Base-by-base conservation (phyloP, 1,284 basidiomycete genomes). In the Phellinidium pouzarii region DNA sequence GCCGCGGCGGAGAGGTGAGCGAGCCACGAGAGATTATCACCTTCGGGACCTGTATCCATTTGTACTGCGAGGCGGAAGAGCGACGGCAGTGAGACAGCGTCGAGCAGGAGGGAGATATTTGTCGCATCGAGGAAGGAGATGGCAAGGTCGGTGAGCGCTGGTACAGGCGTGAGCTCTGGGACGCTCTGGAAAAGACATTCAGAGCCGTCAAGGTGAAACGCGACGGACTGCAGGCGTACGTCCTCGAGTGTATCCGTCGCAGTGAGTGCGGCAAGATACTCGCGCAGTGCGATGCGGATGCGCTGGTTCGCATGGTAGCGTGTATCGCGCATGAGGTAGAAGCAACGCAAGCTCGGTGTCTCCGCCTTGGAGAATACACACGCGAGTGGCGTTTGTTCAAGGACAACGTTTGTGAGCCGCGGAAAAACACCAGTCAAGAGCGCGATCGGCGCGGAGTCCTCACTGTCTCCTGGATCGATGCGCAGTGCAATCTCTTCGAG, bases 11-110 rank as follows among this genome's bases (percentile, higher is more conserved):
- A 56, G 37, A 66, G 52, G 43, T 58, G 61, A n/a, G 56, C 59
- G n/a, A 69, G 61, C 67, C 67, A 68, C 23, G 64, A 62, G 8
- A 64, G 56, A 31, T 64, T 64, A 43, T 67, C 65, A n/a, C 53
- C 48, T n/a, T 64, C 62, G 19, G 55, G 58, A n/a, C 62, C 55
- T 0, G 58, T n/a, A 23, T 66, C 63, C 62, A 65, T 65, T 46
- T 61, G 60, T 9, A 67, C 65, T 1, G 64, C 62, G n/a, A 68
- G 60, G 8, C 61, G 58, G 19, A 54, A 48, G 5, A 68, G 48
- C 11, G 57, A 45, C 1, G 67, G 66, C 1, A 68, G 58, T 14
- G 50, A 50, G 8, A 60, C 61, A 9, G 66, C 58, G 29, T 66
- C 65, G 38, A 68, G 61, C 57, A 68, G 62, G 38, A 66, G 55